Evolutionary conservation across 352 stramenopile genomes (phyloP), one percentile per base, ranked within the genome.

Genomic region (Pythium utonaiense): DNA sequence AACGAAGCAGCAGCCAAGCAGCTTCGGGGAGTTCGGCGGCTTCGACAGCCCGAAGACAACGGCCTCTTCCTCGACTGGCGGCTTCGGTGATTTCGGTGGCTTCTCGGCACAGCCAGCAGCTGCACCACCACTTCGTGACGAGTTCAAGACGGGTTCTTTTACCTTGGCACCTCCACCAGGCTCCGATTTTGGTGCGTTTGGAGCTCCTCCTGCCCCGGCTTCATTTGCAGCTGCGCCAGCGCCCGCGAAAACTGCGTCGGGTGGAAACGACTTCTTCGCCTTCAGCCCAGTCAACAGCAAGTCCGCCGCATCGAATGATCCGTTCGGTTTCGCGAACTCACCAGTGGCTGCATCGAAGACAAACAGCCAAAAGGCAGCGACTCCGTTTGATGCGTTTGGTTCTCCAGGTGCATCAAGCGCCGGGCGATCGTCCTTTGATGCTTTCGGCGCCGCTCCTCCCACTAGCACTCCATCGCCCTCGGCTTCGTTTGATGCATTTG

Each of bases 121-220:
- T 16, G 65, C 61, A 19, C 65, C 64, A 14, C 64, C 80, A 30
- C 60, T 66, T 14, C 69, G 58, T 27, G 66, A 70, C 10, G 69
- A 80, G 25, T 88, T 90, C 55, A 65, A 69, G 34, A 66, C 42
- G 52, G 66, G 65, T 0, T 89, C 78, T 10, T 93, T 91, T 65
- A 93, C 83, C 59, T 73, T 93, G 38, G 75, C 79, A 3, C 81
- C 78, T 30, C 83, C 82, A 33, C 78, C 76, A 41, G 74, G 70
- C 25, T 71, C 76, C 1, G 70, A 65, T 34, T 86, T 88, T 49
- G 68, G 70, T 30, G 69, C 73, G 12, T 62, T 71, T 25, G 69
- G 31, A 1, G 56, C 62, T n/a, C 33, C 58, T 13, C 24, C 57
- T 25, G 30, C 69, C 16, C 30, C 31, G 6, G 30, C 60, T 50